Evolutionary conservation across 1,284 basidiomycete species (phyloP), one percentile per base, ranked within the genome.

Genomic region (Pholiota adiposa): DNA sequence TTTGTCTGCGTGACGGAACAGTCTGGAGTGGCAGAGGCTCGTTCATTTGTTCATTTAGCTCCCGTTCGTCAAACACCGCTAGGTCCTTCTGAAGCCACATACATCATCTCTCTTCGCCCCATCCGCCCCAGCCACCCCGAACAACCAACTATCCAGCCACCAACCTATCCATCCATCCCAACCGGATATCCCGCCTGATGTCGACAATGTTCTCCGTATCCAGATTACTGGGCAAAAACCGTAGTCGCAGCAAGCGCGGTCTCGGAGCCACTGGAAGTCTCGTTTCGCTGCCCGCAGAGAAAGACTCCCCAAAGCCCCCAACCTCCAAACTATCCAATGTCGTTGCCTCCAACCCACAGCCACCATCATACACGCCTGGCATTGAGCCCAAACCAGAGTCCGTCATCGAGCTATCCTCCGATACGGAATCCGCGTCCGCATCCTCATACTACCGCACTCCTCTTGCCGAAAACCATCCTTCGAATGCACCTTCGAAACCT

Each of bases 121-220:
- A n/a, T 8, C 43, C 34, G 40, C 25, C 18, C 19, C 38, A 31
- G 23, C 27, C 29, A 40, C 44, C 36, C 29, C 7, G 29, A 51
- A 33, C 21, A n/a, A 29, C 27, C n/a, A n/a, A n/a, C n/a, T n/a
- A n/a, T n/a, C 29, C 38, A 31, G 23, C 27, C 29, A 40, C 44
- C 36, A 38, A 33, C 51, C 38, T 36, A 46, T 38, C 18, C 54
- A 43, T n/a, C 40, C 50, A 53, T 23, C 46, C 40, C 51, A 49
- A 21, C 29, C 25, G 55, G n/a, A 27, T 34, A 34, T 34, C 46
- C 23, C 25, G 27, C 43, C 27, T 41, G 3, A 58, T 62, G 60
- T 59, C 60, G 14, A 54, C 63, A 3, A 25, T 64, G 49, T 66
- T 66, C 51, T 66, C 65, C 11, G 65, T 66, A 33, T 60, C 65